These are phyloP conservation scores for Anastatica hierochuntica DNA, from an alignment of 345 rosid species.

Conservation along the genomic window DNA sequence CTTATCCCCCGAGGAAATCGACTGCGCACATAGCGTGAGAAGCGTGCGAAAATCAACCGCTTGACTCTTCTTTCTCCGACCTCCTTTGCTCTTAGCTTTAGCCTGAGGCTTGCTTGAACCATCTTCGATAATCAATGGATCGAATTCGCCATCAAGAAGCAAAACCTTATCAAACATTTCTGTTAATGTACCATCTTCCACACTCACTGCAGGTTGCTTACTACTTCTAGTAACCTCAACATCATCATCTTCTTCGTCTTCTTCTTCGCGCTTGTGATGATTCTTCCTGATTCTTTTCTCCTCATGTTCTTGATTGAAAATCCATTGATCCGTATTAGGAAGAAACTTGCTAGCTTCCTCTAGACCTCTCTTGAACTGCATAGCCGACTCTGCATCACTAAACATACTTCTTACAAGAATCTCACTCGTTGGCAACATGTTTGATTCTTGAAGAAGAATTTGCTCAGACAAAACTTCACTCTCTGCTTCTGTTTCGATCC, in stretches of 20 bases:
- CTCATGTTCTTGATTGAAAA: conserved; percentile 23
- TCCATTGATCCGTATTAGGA: conserved; percentile 44
- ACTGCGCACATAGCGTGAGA: conserved; percentile 66
- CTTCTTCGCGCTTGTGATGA: conserved; percentile 46
- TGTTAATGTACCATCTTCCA: conserved; percentile 45
- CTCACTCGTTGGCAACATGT: conserved; percentile 20
- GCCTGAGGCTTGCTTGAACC: conserved; percentile 10
- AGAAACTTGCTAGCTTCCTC: conserved; percentile 89
- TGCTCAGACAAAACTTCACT: too few species aligned
- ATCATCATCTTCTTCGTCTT: conserved; percentile 19
- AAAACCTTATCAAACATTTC: conserved; percentile 70
- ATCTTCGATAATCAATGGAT: conserved; percentile 9
- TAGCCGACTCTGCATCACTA: conserved; percentile 39
- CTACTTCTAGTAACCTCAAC: conserved; percentile 49
- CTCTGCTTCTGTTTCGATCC: too few species aligned
- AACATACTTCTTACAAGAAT: conserved; percentile 48
- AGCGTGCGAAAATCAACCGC: conserved; percentile 62
- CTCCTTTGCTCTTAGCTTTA: conserved; percentile 30
- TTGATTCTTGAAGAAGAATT: conserved; percentile 3
- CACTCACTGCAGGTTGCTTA: conserved; percentile 45
- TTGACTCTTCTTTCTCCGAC: conserved; percentile 32
- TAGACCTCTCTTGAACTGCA: conserved; percentile 62
- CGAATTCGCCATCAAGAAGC: conserved; percentile 25
- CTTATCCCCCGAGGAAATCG: conserved; percentile 47
- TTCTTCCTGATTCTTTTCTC: conserved; percentile 40